A percentile compares a stretch with the other conserved stretches of the same genome.
These are phyloP conservation scores for Boechera divaricarpa DNA, from an alignment of 345 rosid genomes.

Conservation along the genomic window DNA sequence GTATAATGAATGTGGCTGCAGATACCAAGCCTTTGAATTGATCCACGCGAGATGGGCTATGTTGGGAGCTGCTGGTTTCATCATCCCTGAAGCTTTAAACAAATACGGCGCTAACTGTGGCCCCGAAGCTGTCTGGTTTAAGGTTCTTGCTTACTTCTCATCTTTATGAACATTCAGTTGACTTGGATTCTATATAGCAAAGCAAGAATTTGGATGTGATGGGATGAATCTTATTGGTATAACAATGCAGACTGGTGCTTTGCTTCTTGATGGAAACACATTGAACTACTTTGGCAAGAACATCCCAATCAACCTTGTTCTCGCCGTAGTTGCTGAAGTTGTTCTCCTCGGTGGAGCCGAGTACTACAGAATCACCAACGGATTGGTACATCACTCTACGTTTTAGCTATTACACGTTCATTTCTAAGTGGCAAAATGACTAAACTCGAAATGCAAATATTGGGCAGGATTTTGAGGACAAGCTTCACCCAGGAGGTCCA, in stretches of 20 bases:
- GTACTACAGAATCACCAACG: constrained; percentile 93
- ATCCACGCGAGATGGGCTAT: constrained; percentile 98
- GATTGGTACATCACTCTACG: constrained; percentile 59
- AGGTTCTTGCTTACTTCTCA: constrained; percentile 50
- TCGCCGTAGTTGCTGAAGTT: constrained; percentile 84
- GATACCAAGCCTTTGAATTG: constrained; percentile 92
- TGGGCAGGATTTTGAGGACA: constrained; percentile 83
- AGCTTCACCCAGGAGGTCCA: constrained; percentile 97
- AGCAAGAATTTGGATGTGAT: constrained; percentile 24
- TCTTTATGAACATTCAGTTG: neutral
- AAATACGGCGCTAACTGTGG: constrained; percentile 98
- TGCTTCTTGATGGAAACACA: constrained; percentile 95
- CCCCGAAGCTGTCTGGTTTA: constrained; percentile 99
- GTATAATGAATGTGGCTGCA: constrained; percentile 37
- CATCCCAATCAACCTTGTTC: constrained; percentile 83
- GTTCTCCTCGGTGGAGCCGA: constrained; percentile 96
- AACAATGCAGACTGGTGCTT: constrained; percentile 83
- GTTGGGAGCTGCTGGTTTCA: constrained; percentile 97
- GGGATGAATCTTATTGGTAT: neutral
- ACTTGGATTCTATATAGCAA: neutral
- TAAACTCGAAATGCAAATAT: neutral
- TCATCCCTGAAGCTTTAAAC: constrained; percentile 96
- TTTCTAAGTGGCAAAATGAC: neutral
- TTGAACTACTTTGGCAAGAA: constrained; percentile 91
- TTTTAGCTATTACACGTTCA: neutral